A percentile compares a stretch with the other conserved stretches of the same genome.
These are phyloP conservation scores for Pseudozyma thailandica DNA, from an alignment of 1,284 basidiomycete species.

Conservation along the genomic window DNA sequence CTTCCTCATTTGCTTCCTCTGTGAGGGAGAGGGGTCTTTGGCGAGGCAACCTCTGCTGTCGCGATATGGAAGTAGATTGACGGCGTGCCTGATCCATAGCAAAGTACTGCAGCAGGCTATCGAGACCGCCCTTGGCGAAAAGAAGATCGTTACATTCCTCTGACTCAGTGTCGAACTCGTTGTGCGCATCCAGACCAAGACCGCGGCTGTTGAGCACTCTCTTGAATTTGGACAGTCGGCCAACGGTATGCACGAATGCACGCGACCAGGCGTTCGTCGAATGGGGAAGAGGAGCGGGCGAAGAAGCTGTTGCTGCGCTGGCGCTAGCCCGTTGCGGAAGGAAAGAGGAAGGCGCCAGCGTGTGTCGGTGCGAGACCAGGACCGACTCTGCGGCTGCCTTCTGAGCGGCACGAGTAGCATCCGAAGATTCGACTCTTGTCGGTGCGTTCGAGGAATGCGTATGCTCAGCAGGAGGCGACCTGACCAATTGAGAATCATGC, in stretches of 20 bases:
- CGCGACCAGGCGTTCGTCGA: slow-evolving; percentile 74
- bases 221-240: slow-evolving; percentile 82
- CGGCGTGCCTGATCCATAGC: slow-evolving; percentile 30
- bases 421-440: slow-evolving; percentile 8
- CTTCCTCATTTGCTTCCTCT: slow-evolving; percentile 39
- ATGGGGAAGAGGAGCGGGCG: slow-evolving; percentile 47
- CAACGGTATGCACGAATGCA: slow-evolving; percentile 82
- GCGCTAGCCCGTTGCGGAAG: background rate
- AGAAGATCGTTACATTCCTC: slow-evolving; percentile 69
- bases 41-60: slow-evolving; percentile 8
- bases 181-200: slow-evolving; percentile 18
- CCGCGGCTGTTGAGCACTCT: slow-evolving; percentile 72
- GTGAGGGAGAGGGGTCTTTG: slow-evolving; percentile 31
- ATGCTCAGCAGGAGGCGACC: slow-evolving; percentile 9
- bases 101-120: slow-evolving; percentile 54
- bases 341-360: slow-evolving; percentile 10
- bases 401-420: slow-evolving; percentile 26
- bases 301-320: background rate
- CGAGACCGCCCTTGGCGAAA: slow-evolving; percentile 55
- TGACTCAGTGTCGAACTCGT: slow-evolving; percentile 53
- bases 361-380: slow-evolving; percentile 38
- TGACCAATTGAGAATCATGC: slow-evolving; percentile 12
- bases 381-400: slow-evolving; percentile 44
- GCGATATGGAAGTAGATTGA: slow-evolving; percentile 10
- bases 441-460: slow-evolving; percentile 8